A percentile compares a stretch with the other conserved stretches of the same genome.
phyloP scores from a whole-genome alignment of 352 stramenopile genomes.

The Phytophthora podocarpi region DNA sequence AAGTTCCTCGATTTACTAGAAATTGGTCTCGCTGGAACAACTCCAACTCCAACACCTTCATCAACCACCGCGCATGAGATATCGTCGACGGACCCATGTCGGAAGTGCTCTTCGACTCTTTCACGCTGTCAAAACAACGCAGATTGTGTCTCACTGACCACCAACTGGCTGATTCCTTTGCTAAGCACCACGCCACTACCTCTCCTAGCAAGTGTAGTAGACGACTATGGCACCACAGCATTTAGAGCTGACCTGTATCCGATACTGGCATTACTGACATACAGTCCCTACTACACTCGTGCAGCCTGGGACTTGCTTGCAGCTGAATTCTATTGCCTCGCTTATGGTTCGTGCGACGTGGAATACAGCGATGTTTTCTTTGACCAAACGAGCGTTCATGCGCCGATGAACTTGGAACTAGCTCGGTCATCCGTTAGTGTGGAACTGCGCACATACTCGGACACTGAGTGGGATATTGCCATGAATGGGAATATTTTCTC shows the following conservation, averaged over 20 bases:
- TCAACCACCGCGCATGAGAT: background rate
- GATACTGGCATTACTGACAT: background rate
- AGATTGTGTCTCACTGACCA: background rate
- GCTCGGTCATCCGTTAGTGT: background rate
- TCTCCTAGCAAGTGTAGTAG: background rate
- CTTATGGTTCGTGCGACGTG: conserved; percentile 2
- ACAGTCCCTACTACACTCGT: background rate
- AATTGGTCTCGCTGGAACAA: background rate
- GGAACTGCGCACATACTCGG: background rate
- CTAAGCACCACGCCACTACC: background rate
- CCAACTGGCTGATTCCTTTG: background rate
- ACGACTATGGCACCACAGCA: background rate
- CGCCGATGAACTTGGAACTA: background rate
- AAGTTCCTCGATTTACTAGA: conserved; percentile 16
- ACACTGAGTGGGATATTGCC: conserved; percentile 2
- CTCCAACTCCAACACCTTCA: background rate
- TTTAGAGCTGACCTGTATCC: conserved; percentile 8
- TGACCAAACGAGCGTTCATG: background rate
- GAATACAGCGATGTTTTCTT: conserved; percentile 15
- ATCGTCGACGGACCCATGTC: conserved; percentile 1
- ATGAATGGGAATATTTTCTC: background rate
- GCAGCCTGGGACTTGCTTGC: conserved; percentile 15
- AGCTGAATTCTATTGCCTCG: conserved; percentile 12
- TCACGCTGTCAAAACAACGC: conserved; percentile 1
- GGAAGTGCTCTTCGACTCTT: conserved; percentile 4